Evolutionary conservation across 345 rosid genomes (phyloP).

Genomic region (Eucalyptus viminalis): DNA sequence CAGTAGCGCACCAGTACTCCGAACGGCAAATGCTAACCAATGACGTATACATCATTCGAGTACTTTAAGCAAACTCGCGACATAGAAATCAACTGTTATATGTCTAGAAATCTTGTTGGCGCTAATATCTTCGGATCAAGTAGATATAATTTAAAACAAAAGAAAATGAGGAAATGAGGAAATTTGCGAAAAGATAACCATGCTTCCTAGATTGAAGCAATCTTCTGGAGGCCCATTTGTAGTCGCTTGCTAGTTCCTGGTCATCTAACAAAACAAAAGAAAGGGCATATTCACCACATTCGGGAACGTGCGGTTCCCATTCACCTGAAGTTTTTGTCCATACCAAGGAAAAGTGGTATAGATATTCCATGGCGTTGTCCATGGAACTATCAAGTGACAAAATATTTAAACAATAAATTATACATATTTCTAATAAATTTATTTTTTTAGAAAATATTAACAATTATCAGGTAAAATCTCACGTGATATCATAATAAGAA

Average conservation of each 20-base stretch:
- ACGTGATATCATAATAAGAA: accelerated
- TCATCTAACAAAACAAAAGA: background rate
- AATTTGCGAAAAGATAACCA: background rate
- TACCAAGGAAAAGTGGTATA: accelerated
- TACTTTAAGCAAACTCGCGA: background rate
- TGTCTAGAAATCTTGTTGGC: background rate
- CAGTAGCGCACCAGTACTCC: no score
- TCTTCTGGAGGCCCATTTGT: background rate
- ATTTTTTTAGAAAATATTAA: accelerated
- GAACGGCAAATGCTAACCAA: background rate
- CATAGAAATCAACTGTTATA: background rate
- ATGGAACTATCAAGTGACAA: accelerated
- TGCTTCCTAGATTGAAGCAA: background rate
- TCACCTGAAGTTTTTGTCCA: background rate
- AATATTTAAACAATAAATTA: no score
- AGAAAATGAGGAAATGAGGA: background rate
- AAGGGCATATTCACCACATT: background rate
- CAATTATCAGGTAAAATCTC: accelerated
- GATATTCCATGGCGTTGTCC: accelerated
- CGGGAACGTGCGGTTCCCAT: background rate
- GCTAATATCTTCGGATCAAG: background rate
- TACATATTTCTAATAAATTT: no score
- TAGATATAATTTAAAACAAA: background rate
- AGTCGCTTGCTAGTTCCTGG: background rate
- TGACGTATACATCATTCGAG: background rate